These are phyloP conservation scores for Candida buenavistaensis DNA, from an alignment of 1,139 yeast genomes.

Conservation along the genomic window DNA sequence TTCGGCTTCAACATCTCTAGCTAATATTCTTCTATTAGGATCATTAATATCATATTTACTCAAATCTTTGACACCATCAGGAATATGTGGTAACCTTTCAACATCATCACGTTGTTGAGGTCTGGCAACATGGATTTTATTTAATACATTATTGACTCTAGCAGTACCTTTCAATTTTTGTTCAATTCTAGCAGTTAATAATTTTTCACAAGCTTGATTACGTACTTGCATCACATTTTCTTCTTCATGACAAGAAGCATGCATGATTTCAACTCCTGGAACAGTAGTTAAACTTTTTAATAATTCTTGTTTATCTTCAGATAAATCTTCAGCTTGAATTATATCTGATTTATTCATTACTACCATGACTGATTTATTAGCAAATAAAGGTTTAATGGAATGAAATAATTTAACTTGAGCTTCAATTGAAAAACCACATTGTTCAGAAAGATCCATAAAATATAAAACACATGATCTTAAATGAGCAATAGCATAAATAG, in stretches of 20 bases:
- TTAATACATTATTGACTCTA: conserved; percentile 83
- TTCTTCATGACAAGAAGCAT: conserved; percentile 90
- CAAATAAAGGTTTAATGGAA: conserved; percentile 94
- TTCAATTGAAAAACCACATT: conserved; percentile 97
- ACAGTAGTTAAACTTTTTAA: conserved; percentile 60
- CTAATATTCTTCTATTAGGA: conserved; percentile 78
- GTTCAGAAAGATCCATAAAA: conserved; percentile 98
- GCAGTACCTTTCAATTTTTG: conserved; percentile 94
- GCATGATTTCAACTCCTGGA: conserved; percentile 89
- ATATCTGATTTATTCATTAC: conserved; percentile 95
- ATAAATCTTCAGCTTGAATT: conserved; percentile 79
- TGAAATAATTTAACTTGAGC: conserved; percentile 97
- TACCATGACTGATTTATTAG: conserved; percentile 93
- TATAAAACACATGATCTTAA: conserved; percentile 93
- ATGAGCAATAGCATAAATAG: conserved; percentile 97
- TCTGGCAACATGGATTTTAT: conserved; percentile 91
- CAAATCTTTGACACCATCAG: conserved; percentile 62
- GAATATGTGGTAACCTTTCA: conserved; percentile 76
- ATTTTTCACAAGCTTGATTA: conserved; percentile 95
- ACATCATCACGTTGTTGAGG: conserved; percentile 89
- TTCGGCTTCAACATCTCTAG: conserved; percentile 87
- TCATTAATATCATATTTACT: conserved; percentile 75
- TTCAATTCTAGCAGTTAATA: conserved; percentile 93
- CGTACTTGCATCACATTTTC: conserved; percentile 95
- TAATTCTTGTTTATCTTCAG: conserved; percentile 70